These are phyloP conservation scores for Juncus effusus DNA, from an alignment of 176 grass and related monocot genomes.

Conservation along the genomic window DNA sequence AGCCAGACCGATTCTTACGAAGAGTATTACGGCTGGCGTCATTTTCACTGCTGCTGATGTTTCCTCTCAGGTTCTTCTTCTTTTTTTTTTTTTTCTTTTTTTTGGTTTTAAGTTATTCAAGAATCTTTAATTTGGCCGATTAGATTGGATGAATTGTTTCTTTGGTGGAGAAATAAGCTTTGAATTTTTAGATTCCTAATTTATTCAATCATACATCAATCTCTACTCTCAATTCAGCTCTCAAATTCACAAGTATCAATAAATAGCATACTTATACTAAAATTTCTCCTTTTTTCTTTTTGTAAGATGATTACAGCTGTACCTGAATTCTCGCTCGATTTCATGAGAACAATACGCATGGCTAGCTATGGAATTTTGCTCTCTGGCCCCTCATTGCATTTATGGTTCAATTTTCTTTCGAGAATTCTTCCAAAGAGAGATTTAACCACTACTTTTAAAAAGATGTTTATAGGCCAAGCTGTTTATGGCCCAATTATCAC, in stretches of 20 bases:
- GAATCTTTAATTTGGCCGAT: not conserved
- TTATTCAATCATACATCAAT: not conserved
- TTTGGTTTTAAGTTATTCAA: not conserved
- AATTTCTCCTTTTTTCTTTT: slow-evolving; percentile 32
- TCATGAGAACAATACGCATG: slow-evolving; percentile 75
- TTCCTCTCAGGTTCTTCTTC: slow-evolving; percentile 59
- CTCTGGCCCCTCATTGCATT: slow-evolving; percentile 73
- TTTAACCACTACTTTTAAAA: slow-evolving; percentile 78
- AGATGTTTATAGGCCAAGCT: slow-evolving; percentile 88
- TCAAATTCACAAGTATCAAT: no score
- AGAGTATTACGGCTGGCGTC: slow-evolving; percentile 76
- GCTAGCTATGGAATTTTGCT: slow-evolving; percentile 72
- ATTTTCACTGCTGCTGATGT: slow-evolving; percentile 83
- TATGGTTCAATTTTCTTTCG: slow-evolving; percentile 94
- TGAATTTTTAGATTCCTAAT: no score
- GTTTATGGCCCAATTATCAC: slow-evolving; percentile 91
- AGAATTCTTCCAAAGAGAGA: slow-evolving; percentile 77
- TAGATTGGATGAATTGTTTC: no score
- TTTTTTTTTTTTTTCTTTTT: not conserved
- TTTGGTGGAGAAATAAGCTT: no score
- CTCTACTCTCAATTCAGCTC: not conserved
- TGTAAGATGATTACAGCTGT: slow-evolving; percentile 61
- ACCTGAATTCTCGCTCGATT: slow-evolving; percentile 46
- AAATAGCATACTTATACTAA: slow-evolving; percentile 3
- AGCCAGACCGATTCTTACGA: slow-evolving; percentile 64